Evolutionary conservation across 345 rosid genomes (phyloP).

Genomic region (Hevea brasiliensis): DNA sequence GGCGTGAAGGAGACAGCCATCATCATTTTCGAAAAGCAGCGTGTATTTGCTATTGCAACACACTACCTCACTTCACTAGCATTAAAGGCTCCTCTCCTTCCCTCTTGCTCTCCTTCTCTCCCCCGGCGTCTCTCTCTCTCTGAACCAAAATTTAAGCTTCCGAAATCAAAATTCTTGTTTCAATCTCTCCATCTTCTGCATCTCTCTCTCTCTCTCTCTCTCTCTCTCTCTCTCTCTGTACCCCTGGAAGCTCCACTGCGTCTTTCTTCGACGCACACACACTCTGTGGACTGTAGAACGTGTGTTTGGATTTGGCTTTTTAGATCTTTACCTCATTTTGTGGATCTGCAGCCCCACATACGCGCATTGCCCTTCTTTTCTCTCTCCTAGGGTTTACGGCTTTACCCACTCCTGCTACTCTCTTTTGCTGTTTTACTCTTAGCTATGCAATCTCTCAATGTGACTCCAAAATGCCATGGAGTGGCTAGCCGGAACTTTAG

Average conservation of each 20-base stretch:
- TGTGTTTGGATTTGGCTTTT: not conserved
- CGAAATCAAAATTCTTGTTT: no score
- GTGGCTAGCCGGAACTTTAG: slow-evolving; percentile 20
- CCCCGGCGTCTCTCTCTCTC: not conserved
- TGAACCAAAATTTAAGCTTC: not conserved
- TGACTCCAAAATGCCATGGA: slow-evolving; percentile 34
- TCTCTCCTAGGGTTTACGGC: slow-evolving; percentile 55
- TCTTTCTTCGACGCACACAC: not conserved
- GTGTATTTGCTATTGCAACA: slow-evolving; percentile 24
- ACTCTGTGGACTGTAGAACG: not conserved
- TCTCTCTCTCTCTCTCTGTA: not conserved
- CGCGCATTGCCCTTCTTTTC: slow-evolving; percentile 27
- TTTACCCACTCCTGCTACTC: not conserved
- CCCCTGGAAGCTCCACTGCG: no score
- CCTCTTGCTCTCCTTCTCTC: not conserved
- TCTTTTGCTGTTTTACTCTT: not conserved
- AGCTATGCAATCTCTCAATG: slow-evolving; percentile 18
- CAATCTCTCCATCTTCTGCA: no score
- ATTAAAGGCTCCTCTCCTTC: slow-evolving; percentile 25
- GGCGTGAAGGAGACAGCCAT: slow-evolving; percentile 34
- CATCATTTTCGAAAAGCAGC: slow-evolving; percentile 21
- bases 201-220: not conserved
- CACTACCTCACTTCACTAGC: slow-evolving; percentile 15
- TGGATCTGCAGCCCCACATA: slow-evolving; percentile 53
- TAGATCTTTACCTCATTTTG: slow-evolving; percentile 54